Evolutionary conservation across 1,139 yeast genomes (phyloP).

Genomic region (Arxiozyma slooffiae): DNA sequence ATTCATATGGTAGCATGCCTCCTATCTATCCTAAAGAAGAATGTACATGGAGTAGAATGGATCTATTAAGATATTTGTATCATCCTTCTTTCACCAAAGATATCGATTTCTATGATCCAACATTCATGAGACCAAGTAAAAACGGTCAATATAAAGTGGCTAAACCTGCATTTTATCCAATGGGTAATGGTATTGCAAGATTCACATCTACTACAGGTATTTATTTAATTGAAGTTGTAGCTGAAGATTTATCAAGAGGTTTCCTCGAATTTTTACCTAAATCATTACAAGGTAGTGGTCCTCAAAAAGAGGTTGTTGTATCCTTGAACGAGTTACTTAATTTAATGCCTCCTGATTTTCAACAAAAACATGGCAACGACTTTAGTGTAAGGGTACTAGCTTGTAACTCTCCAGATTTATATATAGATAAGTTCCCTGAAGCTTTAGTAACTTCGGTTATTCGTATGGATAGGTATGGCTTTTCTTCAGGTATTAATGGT

Average conservation of each 20-base stretch:
- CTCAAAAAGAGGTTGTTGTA: constrained; percentile 43
- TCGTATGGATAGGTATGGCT: constrained; percentile 25
- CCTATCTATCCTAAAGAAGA: constrained; percentile 54
- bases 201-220: constrained; percentile 56
- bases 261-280: constrained; percentile 52
- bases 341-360: constrained; percentile 35
- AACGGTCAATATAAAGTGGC: constrained; percentile 21
- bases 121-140: constrained; percentile 25
- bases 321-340: constrained; percentile 39
- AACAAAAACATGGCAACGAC: constrained; percentile 31
- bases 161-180: constrained; percentile 38
- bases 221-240: constrained; percentile 52
- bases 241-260: constrained; percentile 50
- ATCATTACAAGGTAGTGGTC: constrained; percentile 51
- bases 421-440: constrained; percentile 25
- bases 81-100: constrained; percentile 77
- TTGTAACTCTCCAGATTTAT: constrained; percentile 34
- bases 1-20: constrained; percentile 34
- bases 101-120: constrained; percentile 39
- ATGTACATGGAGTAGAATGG: constrained; percentile 83
- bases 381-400: constrained; percentile 44
- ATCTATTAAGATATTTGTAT: constrained; percentile 61
- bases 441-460: constrained; percentile 13
- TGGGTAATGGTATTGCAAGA: constrained; percentile 37
- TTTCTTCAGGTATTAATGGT: constrained; percentile 28